Evolutionary conservation across 768 basidiomycete genomes (phyloP), one percentile per base, ranked within the genome.

Genomic region (Collybiopsis confluens): DNA sequence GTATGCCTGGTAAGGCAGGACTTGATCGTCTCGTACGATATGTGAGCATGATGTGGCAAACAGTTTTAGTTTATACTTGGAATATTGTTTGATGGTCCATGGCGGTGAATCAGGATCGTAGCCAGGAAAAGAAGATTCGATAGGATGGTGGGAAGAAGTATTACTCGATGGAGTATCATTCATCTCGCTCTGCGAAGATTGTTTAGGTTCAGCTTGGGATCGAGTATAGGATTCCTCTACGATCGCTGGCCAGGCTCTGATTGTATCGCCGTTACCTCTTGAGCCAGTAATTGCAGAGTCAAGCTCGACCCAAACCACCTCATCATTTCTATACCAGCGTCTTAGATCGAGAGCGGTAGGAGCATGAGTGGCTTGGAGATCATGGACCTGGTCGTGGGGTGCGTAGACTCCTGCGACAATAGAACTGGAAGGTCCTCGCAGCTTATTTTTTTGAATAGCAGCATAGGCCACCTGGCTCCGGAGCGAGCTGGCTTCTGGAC

Each of bases 1-100:
- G 56, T 88, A 77, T 2, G 86, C 84, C 61, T 86, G 86, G 61
- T 92, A 92, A 24, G 90, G 90, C 4, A 92, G 73, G 3, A 90
- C 78, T 51, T 77, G 73, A 15, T 75, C 70, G 57, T 86, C 88
- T 5, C 73, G 69, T 33, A 83, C 67, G 55, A 73, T 64, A 51
- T 75, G 72, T 8, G 75, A 69, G 52, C 74, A 74, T 2, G 75
- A 72, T 30, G 86, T 73, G 24, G 77, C 85, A 18, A 91, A 72
- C 13, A 92, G 71, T 60, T 83, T 82, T 51, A 91, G 73, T 61
- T 80, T 84, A 69, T 92, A 92, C 6, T 72, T 64, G 13, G 73
- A 72, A n/a, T 71, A 79, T 60, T 91, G 88, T 8, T 69, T 65
- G 41, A 89, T 73, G 5, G 67, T 74, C 85, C 85, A 90, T 0